Base-by-base conservation (phyloP, 495 filamentous ascomycete genomes). In the Cladorrhinum samala region DNA sequence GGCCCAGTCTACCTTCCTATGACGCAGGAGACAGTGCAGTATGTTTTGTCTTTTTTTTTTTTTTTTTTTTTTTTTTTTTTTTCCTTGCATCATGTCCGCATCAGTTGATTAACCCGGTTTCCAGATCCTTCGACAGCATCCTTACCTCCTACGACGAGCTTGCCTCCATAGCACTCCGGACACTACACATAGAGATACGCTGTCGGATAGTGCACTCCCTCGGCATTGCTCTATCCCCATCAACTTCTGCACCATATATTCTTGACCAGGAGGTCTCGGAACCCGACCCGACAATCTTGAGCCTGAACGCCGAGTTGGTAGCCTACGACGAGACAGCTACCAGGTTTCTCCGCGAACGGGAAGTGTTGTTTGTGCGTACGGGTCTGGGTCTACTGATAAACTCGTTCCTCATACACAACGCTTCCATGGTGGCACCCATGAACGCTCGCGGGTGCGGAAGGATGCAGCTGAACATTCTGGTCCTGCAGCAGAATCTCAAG, bases 401-500 rank as follows among this genome's bases (percentile, higher is more conserved):
- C 58, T 62, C 60, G 30, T 77, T 70, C 60, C 67, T 76, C 11
- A 64, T 75, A 45, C 58, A 65, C 51, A 71, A 70, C 58, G 70
- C 70, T 23, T 53, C 58, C 2, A 69, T 73, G 53, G 72, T 72
- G 40, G 72, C 75, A 57, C 74, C 72, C 24, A 74, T 79, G 55
- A 74, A 73, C 53, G 60, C 71, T 41, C 67, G 84, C 51, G 93
- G 94, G 14, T 88, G 84, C 56, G 77, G 82, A 18, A 79, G 89
- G 6, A 86, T 97, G 76, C 85, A 88, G 60, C 79, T 96, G 24
- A 94, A 97, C 62, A 88, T 97, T 42, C 76, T 95, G 8, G 93
- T 98, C 43, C 72, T 98, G 24, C 91, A 96, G 63, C 94, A 97
- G 59, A 95, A 95, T 57, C 78, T 98, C 48, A 94, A 91, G 69